Conservation (phyloP, 2,329 filamentous ascomycete species). For the Sporothrix pseudoabietina region DNA sequence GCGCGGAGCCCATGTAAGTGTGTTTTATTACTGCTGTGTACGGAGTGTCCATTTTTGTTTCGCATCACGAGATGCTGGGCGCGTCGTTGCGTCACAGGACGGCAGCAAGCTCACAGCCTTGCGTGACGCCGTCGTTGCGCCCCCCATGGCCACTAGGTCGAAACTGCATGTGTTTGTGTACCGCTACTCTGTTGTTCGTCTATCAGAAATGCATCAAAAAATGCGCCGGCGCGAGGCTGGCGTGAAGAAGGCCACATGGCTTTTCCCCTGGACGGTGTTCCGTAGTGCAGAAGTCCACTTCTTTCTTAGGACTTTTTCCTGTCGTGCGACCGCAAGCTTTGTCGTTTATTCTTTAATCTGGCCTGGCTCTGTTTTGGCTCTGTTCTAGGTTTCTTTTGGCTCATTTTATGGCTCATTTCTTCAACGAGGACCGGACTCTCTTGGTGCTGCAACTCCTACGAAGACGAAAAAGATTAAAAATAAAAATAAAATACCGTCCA, state of each 20-base stretch:
- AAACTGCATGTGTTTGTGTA: not conserved
- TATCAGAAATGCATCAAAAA: not conserved
- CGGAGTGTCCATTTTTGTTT: not conserved
- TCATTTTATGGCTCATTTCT: not conserved
- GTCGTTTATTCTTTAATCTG: not conserved
- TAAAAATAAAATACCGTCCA: not conserved
- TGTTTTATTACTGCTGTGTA: not conserved
- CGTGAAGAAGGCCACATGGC: conserved; percentile 22
- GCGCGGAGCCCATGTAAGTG: not conserved
- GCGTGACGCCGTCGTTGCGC: not conserved
- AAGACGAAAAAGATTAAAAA: not conserved
- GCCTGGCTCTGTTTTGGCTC: conserved; percentile 2
- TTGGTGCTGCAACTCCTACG: not conserved
- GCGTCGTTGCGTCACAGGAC: not conserved
- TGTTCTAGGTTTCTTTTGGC: not conserved
- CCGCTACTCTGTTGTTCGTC: not conserved
- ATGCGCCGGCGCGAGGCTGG: conserved; percentile 18
- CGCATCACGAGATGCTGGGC: not conserved
- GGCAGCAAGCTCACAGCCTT: not conserved
- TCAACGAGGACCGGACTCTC: not conserved
- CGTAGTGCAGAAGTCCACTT: conserved; percentile 9
- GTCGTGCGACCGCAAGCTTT: conserved; percentile 5
- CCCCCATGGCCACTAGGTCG: conserved; percentile 1
- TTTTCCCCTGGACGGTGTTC: not conserved
- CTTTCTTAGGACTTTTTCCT: not conserved